Evolutionary conservation across 176 grass and related monocot species (phyloP).

Genomic region (Carex cristatella): DNA sequence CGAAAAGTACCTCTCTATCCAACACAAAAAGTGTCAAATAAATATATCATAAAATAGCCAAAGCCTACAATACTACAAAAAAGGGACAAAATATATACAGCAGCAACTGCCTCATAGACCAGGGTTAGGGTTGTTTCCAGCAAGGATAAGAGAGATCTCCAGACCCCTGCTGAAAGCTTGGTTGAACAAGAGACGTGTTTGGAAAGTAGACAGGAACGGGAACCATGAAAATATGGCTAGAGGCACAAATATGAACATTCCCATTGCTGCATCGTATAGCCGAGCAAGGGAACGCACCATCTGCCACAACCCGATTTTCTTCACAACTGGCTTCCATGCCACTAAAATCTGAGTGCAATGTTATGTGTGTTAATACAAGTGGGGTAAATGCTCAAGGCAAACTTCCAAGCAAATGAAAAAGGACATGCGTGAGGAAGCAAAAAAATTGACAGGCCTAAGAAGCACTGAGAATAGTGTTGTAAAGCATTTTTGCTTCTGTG

Average conservation of each 20-base stretch:
- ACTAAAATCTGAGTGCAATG: conserved; percentile 61
- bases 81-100: conserved; percentile 5
- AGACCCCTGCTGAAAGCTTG: conserved; percentile 93
- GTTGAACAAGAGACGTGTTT: conserved; percentile 84
- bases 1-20: neutral
- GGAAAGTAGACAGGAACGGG: conserved; percentile 85
- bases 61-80: neutral
- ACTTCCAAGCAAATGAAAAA: neutral
- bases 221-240: conserved; percentile 81
- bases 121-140: conserved; percentile 82
- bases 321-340: conserved; percentile 51
- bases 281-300: conserved; percentile 68
- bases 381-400: neutral
- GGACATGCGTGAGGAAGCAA: neutral
- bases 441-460: neutral
- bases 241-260: conserved; percentile 59
- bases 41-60: neutral
- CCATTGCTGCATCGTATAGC: conserved; percentile 81
- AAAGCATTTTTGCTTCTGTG: neutral
- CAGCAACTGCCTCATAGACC: conserved; percentile 31
- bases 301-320: conserved; percentile 45
- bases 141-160: conserved; percentile 94
- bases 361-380: neutral
- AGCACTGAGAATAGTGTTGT: neutral
- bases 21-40: neutral